These are phyloP conservation scores for Penicillium expansum DNA, from an alignment of 2,329 filamentous ascomycete species.

Conservation along the genomic window DNA sequence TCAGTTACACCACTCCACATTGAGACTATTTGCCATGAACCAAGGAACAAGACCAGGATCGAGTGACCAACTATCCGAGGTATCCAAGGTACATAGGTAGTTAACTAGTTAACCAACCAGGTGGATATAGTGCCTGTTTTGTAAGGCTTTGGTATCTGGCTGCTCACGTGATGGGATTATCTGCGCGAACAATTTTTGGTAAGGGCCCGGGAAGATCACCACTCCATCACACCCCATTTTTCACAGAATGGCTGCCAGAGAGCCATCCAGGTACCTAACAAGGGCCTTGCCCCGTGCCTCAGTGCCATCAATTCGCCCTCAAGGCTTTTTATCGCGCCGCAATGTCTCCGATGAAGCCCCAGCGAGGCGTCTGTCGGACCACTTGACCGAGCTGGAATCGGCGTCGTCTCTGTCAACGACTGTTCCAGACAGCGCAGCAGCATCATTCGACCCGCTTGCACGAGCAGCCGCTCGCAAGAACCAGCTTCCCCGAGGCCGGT, in stretches of 20 bases:
- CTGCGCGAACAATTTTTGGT: slow-evolving; percentile 35
- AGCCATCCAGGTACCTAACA: slow-evolving; percentile 40
- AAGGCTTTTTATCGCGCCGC: slow-evolving; percentile 40
- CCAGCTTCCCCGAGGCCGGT: slow-evolving; percentile 55
- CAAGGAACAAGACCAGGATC: too few species aligned
- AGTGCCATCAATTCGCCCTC: slow-evolving; percentile 30
- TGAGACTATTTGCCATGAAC: not conserved
- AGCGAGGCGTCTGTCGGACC: slow-evolving; percentile 29
- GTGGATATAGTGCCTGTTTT: slow-evolving; percentile 2
- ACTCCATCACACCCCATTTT: slow-evolving; percentile 19
- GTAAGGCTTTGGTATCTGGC: slow-evolving; percentile 1
- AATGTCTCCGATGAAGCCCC: slow-evolving; percentile 48
- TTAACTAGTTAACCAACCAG: too few species aligned
- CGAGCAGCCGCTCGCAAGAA: slow-evolving; percentile 45
- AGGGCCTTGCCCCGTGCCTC: slow-evolving; percentile 39
- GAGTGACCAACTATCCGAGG: not conserved
- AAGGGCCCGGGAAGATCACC: slow-evolving; percentile 16
- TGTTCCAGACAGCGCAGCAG: slow-evolving; percentile 40
- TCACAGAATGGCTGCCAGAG: slow-evolving; percentile 40
- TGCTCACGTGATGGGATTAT: slow-evolving; percentile 16
- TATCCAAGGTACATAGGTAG: too few species aligned
- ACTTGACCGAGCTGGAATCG: slow-evolving; percentile 47
- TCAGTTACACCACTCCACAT: not conserved
- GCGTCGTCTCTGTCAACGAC: slow-evolving; percentile 46
- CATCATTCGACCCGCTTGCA: slow-evolving; percentile 52